Evolutionary conservation across 352 stramenopile species (phyloP), one percentile per base, ranked within the genome.

Genomic region (Elongisporangium anandrum): DNA sequence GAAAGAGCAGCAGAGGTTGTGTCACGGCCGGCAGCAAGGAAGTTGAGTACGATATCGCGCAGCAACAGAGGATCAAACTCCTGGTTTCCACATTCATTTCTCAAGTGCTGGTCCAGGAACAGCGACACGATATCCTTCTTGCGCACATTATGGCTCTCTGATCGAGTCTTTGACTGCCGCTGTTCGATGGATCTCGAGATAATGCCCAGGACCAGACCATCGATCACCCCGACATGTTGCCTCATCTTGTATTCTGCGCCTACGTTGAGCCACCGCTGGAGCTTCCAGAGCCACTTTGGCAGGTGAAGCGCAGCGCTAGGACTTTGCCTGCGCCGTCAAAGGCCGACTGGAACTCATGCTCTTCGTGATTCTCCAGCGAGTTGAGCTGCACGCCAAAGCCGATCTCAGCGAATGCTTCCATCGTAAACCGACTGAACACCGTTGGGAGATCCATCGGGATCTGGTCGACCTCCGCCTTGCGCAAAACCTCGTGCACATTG

Each of bases 41-140:
- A 94, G 61, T 77, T 88, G 38, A 96, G 69, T 13, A 84, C 66
- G 63, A 94, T 82, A 50, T 94, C 78, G 9, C 76, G 74, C 38
- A 94, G 70, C 50, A 92, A 59, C 17, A 73, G 80, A 5, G 72
- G 56, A 12, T 66, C 66, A 24, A 73, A 63, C 1, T 65, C 56
- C 9, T 50, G 16, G 2, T 58, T 34, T 15, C 68, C 24, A 38
- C 4, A 41, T 62, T 48, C 20, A 54, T 17, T 5, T 20, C 10
- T 15, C 55, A 8, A 19, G 51, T 69, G 61, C 12, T 66, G 57
- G 4, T 49, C 60, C 0, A 83, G 53, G 56, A 85, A 82, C 4
- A 87, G 50, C 47, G 66, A 74, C 39, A 87, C 72, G n/a, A 87
- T 57, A 49, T 82, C 65, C 22, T 78, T 75, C 15, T 34, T 51